Conservation (phyloP, 164 flowering plant genomes). For the Stephania japonica region DNA sequence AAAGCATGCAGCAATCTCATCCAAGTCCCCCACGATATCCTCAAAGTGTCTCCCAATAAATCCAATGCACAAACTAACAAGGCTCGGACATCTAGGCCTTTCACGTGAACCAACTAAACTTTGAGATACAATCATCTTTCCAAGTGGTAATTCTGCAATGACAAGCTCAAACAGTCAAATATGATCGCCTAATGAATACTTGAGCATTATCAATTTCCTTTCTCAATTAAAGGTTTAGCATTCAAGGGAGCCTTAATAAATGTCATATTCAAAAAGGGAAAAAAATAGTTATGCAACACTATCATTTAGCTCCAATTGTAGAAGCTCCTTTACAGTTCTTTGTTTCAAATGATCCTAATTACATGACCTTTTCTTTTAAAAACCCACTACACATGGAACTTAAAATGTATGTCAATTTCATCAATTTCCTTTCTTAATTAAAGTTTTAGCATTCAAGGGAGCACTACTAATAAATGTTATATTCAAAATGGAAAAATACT, state of each 20-base stretch:
- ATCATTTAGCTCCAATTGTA: too few species aligned
- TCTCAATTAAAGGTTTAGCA: background rate
- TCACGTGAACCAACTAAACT: constrained; percentile 31
- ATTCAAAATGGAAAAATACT: too few species aligned
- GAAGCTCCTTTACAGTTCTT: too few species aligned
- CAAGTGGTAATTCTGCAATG: constrained; percentile 25
- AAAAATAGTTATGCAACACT: too few species aligned
- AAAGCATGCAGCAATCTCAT: constrained; percentile 44
- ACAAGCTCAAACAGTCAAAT: background rate
- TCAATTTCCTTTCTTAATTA: too few species aligned
- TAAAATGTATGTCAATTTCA: too few species aligned
- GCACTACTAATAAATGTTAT: too few species aligned
- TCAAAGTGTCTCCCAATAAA: constrained; percentile 74
- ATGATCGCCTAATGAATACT: background rate
- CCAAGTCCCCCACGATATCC: constrained; percentile 54
- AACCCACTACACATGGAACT: too few species aligned
- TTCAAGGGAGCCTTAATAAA: background rate
- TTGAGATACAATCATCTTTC: constrained; percentile 28
- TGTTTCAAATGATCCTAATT: too few species aligned
- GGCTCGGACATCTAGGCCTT: constrained; percentile 38
- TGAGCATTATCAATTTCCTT: background rate
- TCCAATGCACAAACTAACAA: constrained; percentile 64
- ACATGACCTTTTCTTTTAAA: too few species aligned
- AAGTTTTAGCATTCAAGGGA: too few species aligned
- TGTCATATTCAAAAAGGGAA: background rate